Percentiles rank a stretch among this genome's conserved stretches.
Evolutionary conservation across 352 stramenopile genomes (phyloP).

Genomic region (Phytophthora fragariae): DNA sequence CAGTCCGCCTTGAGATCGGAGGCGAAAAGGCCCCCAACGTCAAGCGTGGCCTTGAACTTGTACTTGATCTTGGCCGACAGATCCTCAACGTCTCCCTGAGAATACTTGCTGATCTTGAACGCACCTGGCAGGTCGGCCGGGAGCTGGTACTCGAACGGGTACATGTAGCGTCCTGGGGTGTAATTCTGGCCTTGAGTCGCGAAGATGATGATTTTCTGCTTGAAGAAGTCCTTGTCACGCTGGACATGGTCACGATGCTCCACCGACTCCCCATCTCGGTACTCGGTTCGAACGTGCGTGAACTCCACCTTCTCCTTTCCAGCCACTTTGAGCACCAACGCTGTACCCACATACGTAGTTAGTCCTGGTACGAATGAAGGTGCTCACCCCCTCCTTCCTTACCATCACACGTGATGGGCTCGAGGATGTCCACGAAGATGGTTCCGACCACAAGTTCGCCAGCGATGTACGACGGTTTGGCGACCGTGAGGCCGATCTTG

Average conservation of each 20-base stretch:
- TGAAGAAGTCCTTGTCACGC: constrained; percentile 71
- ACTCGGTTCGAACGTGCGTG: constrained; percentile 43
- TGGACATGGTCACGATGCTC: constrained; percentile 39
- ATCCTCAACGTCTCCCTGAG: constrained; percentile 47
- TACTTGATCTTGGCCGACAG: constrained; percentile 77
- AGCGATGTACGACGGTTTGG: constrained; percentile 69
- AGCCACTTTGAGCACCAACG: constrained; percentile 65
- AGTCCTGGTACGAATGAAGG: neutral
- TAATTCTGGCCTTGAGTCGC: constrained; percentile 44
- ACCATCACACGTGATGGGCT: constrained; percentile 74
- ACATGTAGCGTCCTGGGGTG: constrained; percentile 58
- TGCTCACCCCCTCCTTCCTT: constrained; percentile 3
- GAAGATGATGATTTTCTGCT: constrained; percentile 73
- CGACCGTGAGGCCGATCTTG: constrained; percentile 60
- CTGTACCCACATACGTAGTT: constrained; percentile 27
- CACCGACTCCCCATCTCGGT: constrained; percentile 36
- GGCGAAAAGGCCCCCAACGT: constrained; percentile 65
- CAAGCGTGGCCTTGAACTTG: constrained; percentile 78
- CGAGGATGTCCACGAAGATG: constrained; percentile 61
- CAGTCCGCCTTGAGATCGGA: constrained; percentile 72
- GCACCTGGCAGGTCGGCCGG: constrained; percentile 54
- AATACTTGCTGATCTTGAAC: constrained; percentile 66
- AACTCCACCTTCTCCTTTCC: constrained; percentile 77
- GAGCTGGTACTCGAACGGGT: constrained; percentile 75
- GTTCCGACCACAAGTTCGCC: constrained; percentile 65